Evolutionary conservation across 2,329 filamentous ascomycete genomes (phyloP).

Genomic region (Decorospora gaudefroyi): DNA sequence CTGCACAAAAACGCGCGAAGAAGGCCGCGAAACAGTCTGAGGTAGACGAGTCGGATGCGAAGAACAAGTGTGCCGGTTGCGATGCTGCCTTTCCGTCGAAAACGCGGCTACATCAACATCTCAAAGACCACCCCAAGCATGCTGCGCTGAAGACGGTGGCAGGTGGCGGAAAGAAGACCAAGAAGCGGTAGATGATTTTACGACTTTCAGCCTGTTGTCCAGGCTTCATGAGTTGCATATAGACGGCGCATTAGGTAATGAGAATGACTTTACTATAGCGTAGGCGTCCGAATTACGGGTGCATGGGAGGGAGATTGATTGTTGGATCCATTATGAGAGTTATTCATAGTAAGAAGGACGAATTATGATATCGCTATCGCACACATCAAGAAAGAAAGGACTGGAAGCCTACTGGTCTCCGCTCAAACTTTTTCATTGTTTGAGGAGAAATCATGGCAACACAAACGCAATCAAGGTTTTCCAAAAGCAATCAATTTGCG

Average conservation of each 20-base stretch:
- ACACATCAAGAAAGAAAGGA: no score
- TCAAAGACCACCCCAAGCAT: slow-evolving; percentile 65
- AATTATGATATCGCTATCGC: no score
- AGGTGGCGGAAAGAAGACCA: slow-evolving; percentile 27
- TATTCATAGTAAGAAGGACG: no score
- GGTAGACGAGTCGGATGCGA: slow-evolving; percentile 33
- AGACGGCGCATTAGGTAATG: background rate
- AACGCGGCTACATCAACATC: slow-evolving; percentile 73
- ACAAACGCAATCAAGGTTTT: no score
- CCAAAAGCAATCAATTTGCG: no score
- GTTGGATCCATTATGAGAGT: no score
- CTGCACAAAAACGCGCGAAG: slow-evolving; percentile 55
- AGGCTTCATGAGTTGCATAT: slow-evolving; percentile 3
- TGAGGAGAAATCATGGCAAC: no score
- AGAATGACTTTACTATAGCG: slow-evolving; percentile 2
- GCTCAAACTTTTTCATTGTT: no score
- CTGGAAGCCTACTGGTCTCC: background rate
- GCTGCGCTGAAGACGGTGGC: slow-evolving; percentile 55
- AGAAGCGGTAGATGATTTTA: slow-evolving; percentile 23
- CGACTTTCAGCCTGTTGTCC: no score
- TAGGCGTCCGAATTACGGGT: background rate
- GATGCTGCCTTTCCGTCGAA: slow-evolving; percentile 75
- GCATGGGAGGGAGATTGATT: background rate
- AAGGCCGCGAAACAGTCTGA: slow-evolving; percentile 51
- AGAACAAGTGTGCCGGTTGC: slow-evolving; percentile 77